A percentile compares a stretch with the other conserved stretches of the same genome.
These are phyloP conservation scores for Basipetospora chlamydospora DNA, from an alignment of 2,329 filamentous ascomycete genomes.

Conservation along the genomic window DNA sequence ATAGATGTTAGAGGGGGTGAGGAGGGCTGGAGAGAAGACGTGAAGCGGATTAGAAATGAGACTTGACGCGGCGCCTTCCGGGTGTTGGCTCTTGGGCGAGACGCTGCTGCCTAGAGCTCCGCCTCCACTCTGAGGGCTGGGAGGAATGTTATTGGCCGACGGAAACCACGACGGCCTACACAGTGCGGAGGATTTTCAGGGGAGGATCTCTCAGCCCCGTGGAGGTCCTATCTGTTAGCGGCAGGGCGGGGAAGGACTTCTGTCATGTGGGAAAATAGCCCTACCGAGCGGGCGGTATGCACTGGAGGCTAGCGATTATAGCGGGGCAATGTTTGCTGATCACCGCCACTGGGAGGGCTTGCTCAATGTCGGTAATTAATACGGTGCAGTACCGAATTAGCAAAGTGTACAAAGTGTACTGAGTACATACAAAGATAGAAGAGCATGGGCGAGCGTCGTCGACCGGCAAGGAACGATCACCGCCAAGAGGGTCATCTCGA, in stretches of 20 bases:
- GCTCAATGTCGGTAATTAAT: no score
- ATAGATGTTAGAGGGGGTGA: slow-evolving; percentile 6
- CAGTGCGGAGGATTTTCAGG: background rate
- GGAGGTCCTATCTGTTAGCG: slow-evolving; percentile 1
- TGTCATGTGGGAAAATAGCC: no score
- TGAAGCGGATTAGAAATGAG: slow-evolving; percentile 4
- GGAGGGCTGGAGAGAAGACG: slow-evolving; percentile 13
- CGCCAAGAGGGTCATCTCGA: background rate
- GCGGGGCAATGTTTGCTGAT: no score
- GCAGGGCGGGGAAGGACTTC: no score
- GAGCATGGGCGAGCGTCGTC: background rate
- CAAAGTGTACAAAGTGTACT: background rate
- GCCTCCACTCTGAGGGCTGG: slow-evolving; percentile 3
- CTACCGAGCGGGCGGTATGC: no score
- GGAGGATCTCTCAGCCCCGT: slow-evolving; percentile 4
- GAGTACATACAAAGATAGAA: background rate
- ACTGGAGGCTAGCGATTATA: no score
- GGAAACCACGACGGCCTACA: background rate
- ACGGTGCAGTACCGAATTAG: background rate
- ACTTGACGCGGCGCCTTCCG: background rate
- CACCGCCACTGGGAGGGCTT: background rate
- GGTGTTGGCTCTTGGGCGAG: slow-evolving; percentile 1
- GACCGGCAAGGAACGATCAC: no score
- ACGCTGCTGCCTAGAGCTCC: slow-evolving; percentile 7
- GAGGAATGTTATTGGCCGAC: slow-evolving; percentile 1